These are phyloP conservation scores for Naganishia albida DNA, from an alignment of 1,284 basidiomycete species.

Conservation along the genomic window DNA sequence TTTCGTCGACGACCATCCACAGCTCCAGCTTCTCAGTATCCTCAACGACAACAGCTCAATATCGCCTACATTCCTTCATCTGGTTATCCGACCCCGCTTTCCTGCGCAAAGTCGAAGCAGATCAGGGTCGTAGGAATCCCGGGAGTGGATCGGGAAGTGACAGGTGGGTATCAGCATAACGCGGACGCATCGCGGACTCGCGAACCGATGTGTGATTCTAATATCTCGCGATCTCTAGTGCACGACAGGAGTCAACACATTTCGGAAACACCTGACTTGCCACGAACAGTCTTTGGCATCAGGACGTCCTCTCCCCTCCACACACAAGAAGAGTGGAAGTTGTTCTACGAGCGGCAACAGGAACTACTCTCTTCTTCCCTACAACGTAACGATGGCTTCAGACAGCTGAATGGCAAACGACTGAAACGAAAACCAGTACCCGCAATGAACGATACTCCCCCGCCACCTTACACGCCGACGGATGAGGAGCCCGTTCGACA, in stretches of 20 bases:
- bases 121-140: background rate
- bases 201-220: no score
- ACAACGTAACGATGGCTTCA: background rate
- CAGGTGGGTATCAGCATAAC: no score
- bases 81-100: background rate
- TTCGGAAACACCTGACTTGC: no score
- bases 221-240: background rate
- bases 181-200: no score
- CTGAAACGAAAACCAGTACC: background rate
- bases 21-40: background rate
- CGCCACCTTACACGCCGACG: no score
- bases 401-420: background rate
- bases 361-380: background rate
- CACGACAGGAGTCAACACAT: no score
- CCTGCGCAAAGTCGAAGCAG: background rate
- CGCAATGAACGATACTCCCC: no score
- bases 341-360: background rate
- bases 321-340: constrained; percentile 11
- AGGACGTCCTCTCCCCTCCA: background rate
- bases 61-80: background rate
- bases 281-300: background rate
- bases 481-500: no score
- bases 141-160: no score
- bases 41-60: background rate
- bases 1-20: background rate